Base-by-base conservation (phyloP, 305 asterid species). In the Petunia hybrid region DNA sequence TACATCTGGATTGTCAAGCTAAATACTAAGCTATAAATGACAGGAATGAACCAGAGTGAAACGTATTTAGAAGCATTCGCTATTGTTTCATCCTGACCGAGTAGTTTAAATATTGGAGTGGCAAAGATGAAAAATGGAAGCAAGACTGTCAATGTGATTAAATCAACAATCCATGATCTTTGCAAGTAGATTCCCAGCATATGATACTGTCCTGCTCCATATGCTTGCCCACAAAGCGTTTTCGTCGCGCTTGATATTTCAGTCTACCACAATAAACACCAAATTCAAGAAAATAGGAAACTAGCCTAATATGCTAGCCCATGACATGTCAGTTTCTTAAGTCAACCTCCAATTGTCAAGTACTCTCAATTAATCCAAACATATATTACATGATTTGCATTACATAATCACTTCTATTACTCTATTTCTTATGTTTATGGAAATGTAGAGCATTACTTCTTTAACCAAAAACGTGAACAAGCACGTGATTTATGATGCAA, bases 221-320 rank as follows among this genome's bases (percentile, higher is more conserved):
- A 91, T 10, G 98, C 92, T 86, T 93, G 98, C 60, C 97, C 95
- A 61, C 97, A 91, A 1, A 93, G 94, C 9, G 97, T 93, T 76
- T 93, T 97, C 0, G 97, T 91, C 16, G 97, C 97, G 73, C 97
- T 91, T 55, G 97, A 91, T 97, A 93, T 93, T 78, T 97, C 97
- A 65, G 91, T 79, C 97, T 93, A 86, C 70, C 74, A 68, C 3
- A 65, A 65, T 35, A 16, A 36, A 55, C 4, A 62, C 8, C 5
- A 14, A 13, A 14, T 31, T 74, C 4, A 9, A 65, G 13, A 57
- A 14, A 65, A 12, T 59, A 13, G 36, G 66, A 81, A 31, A 40
- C 6, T 6, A 83, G 12, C 14, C 60, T 68, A 39, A 53, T 74
- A 7, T 35, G 13, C 78, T 51, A 51, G 78, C 4, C 41, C 46